These are phyloP conservation scores for Trifolium fragiferum DNA, from an alignment of 306 rosid genomes.

Conservation along the genomic window DNA sequence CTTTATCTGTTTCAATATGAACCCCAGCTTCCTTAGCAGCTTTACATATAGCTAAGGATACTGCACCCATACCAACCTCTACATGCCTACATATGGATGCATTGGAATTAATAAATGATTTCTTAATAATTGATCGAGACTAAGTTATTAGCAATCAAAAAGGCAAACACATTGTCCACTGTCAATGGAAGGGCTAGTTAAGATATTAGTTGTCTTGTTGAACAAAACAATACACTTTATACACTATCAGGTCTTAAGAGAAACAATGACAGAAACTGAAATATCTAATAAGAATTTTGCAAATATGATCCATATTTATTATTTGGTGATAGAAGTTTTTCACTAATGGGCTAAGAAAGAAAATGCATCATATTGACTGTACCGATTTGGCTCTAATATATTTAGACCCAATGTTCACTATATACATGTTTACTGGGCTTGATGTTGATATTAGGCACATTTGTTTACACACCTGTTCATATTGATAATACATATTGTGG, in stretches of 20 bases:
- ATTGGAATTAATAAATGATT: constrained; percentile 1
- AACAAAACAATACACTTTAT: background rate
- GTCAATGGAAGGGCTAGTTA: background rate
- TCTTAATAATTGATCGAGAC: background rate
- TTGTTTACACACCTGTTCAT: background rate
- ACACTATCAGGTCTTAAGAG: background rate
- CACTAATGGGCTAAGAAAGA: background rate
- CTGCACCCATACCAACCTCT: constrained; percentile 88
- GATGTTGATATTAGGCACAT: background rate
- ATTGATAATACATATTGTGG: constrained; percentile 5
- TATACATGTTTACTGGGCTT: background rate
- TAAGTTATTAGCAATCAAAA: constrained; percentile 12
- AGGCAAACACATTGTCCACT: background rate
- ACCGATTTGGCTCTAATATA: background rate
- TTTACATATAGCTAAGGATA: constrained; percentile 64
- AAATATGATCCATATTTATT: background rate
- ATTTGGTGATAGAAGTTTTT: background rate
- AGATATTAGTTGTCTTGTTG: background rate
- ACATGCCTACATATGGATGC: constrained; percentile 56
- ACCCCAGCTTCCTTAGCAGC: constrained; percentile 79
- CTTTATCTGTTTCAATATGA: constrained; percentile 60
- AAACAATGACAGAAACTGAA: background rate
- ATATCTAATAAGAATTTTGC: constrained; percentile 7
- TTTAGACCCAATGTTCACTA: background rate
- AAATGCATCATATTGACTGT: background rate